Evolutionary conservation across 2,329 filamentous ascomycete species (phyloP).

Genomic region (Sarocladium strictum): DNA sequence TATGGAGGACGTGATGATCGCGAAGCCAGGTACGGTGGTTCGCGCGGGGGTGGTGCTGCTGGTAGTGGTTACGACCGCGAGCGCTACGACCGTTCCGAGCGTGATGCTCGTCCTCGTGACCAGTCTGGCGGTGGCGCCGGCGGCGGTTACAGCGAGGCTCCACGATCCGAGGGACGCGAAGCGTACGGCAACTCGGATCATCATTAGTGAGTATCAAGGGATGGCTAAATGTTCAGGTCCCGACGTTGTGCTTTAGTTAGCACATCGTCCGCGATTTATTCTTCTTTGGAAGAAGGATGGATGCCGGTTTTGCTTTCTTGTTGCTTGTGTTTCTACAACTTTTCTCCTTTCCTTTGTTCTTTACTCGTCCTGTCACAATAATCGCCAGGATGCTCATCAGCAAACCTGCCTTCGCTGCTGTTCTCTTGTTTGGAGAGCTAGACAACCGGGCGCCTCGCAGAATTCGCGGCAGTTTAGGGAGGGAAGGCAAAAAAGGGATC

Average conservation of each 20-base stretch:
- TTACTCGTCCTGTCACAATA: slow-evolving; percentile 15
- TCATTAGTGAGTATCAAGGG: slow-evolving; percentile 4
- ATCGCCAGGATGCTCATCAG: background rate
- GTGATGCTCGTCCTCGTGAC: slow-evolving; percentile 35
- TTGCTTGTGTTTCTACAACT: slow-evolving; percentile 19
- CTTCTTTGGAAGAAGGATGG: background rate
- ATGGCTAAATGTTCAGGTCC: background rate
- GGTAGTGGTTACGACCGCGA: slow-evolving; percentile 41
- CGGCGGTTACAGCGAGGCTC: slow-evolving; percentile 33
- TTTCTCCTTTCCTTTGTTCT: slow-evolving; percentile 18
- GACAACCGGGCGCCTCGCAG: background rate
- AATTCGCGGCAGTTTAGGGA: slow-evolving; percentile 30
- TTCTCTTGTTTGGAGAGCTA: slow-evolving; percentile 20
- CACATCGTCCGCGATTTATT: background rate
- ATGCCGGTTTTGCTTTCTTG: slow-evolving; percentile 2
- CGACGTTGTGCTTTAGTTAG: background rate
- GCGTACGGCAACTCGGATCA: slow-evolving; percentile 35
- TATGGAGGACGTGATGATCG: slow-evolving; percentile 40
- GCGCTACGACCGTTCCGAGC: slow-evolving; percentile 42
- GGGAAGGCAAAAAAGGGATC: slow-evolving; percentile 27
- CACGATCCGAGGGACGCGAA: slow-evolving; percentile 38
- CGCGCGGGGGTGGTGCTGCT: slow-evolving; percentile 27
- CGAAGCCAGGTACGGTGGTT: slow-evolving; percentile 28
- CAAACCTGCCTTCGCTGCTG: slow-evolving; percentile 27
- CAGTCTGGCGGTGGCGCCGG: slow-evolving; percentile 23